phyloP scores from a whole-genome alignment of 139 green algal genomes.

The Volvox reticuliferus region DNA sequence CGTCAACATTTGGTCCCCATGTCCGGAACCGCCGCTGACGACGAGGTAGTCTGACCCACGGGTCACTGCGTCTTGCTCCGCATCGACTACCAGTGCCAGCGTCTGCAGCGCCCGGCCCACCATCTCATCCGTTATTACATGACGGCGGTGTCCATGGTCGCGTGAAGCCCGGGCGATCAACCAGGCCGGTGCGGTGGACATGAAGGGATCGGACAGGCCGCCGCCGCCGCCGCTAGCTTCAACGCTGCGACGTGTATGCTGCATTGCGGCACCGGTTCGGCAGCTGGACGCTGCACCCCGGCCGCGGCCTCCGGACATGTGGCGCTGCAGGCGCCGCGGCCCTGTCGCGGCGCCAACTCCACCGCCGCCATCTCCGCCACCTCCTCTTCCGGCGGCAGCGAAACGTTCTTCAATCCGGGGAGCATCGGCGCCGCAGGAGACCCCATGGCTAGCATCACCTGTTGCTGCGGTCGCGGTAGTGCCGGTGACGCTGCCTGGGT shows the following conservation, averaged over 20 bases:
- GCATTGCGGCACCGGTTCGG: neutral
- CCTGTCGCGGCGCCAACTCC: neutral
- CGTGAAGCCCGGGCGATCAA: neutral
- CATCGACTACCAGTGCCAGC: neutral
- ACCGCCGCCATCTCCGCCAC: neutral
- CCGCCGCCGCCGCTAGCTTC: neutral
- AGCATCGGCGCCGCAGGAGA: no score
- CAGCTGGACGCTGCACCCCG: no score
- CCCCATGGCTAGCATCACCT: no score
- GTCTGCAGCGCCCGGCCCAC: slow-evolving; percentile 8
- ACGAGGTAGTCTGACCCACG: neutral
- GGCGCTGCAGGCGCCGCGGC: neutral
- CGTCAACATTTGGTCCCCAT: neutral
- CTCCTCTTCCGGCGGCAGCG: no score
- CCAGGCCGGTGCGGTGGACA: slow-evolving; percentile 13
- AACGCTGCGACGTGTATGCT: neutral
- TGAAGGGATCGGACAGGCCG: neutral
- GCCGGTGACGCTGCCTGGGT: neutral
- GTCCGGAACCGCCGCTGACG: neutral
- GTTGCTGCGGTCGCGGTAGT: neutral
- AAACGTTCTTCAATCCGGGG: no score
- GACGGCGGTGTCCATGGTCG: neutral
- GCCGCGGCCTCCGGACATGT: neutral
- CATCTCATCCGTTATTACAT: neutral
- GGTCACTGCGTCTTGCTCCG: neutral